Base-by-base conservation (phyloP, 129 eudicot species). In the Pittosporum tobira region DNA sequence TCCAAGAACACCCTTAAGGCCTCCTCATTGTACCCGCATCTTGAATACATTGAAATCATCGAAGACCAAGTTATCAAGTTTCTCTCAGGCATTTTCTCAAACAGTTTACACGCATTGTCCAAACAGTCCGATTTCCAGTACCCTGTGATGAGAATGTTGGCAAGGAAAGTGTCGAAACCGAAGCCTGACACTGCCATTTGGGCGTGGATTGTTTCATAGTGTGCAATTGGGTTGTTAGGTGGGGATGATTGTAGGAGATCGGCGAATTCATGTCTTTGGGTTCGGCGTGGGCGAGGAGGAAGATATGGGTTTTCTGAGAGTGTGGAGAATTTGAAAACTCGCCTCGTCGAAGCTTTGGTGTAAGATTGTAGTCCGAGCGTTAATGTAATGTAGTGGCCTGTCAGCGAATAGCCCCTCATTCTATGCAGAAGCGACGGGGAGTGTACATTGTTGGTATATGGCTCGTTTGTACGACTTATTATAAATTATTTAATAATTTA, bases 51-150 rank as follows among this genome's bases (percentile, higher is more conserved):
- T 0, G 86, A 75, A 57, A 85, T 73, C 86, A 85, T 62, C 5
- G 89, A 72, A 61, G 88, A 75, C 85, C 85, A 85, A 57, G 82
- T 61, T 23, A 77, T 64, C 51, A 74, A 22, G 53, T 70, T 75
- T 63, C 79, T 85, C 38, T 75, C 71, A 64, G 89, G 72, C 89
- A 78, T 75, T 81, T 67, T 66, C 68, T 71, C 84, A 37, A 84
- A 84, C 87, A 84, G 13, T 16, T 7, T 31, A 51, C 70, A 71
- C 5, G 89, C 89, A 73, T 61, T 25, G 11, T 16, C 56, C 19
- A 75, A 48, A 23, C 48, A 29, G 13, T 53, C 77, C 18, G 57
- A 59, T 51, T 70, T 85, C 1, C 81, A 73, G 26, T 75, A 85
- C 5, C 38, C 30, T 7, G 24, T 18, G 14, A 85, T 78, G 48